Evolutionary conservation across 2,329 filamentous ascomycete genomes (phyloP).

Genomic region (Xylariaceae sp.): DNA sequence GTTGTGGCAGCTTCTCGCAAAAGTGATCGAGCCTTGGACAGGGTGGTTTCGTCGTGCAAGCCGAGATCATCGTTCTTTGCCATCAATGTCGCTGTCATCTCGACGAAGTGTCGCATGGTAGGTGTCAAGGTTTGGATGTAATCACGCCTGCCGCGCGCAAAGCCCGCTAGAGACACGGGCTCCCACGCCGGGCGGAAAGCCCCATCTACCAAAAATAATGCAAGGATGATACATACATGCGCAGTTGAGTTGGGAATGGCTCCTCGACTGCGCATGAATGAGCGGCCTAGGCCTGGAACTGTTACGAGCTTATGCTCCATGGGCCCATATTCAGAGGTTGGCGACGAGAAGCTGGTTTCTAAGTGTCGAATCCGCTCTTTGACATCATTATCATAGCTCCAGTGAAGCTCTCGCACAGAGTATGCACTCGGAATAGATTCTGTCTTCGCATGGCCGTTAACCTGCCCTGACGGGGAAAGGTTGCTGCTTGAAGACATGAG

Average conservation of each 20-base stretch:
- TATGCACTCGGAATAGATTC: not conserved
- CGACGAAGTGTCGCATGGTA: slow-evolving; percentile 9
- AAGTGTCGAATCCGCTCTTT: slow-evolving; percentile 5
- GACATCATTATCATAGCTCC: not conserved
- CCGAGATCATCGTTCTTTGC: not conserved
- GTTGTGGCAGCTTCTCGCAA: slow-evolving; percentile 3
- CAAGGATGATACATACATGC: slow-evolving; percentile 11
- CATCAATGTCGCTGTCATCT: not conserved
- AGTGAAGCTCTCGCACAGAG: not conserved
- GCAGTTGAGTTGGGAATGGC: slow-evolving; percentile 14
- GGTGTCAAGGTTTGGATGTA: slow-evolving; percentile 18
- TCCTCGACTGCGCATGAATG: slow-evolving; percentile 4
- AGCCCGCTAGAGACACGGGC: slow-evolving; percentile 7
- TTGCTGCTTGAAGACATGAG: not conserved
- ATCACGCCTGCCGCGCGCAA: slow-evolving; percentile 13
- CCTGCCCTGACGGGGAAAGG: not conserved
- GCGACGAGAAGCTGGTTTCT: not conserved
- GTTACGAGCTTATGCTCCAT: slow-evolving; percentile 10
- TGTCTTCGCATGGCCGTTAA: not conserved
- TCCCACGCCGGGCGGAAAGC: slow-evolving; percentile 17
- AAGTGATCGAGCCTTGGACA: not conserved
- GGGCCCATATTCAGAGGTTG: slow-evolving; percentile 1
- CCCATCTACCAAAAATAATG: slow-evolving; percentile 11
- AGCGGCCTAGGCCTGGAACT: slow-evolving; percentile 2
- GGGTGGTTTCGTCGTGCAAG: not conserved